A percentile compares a stretch with the other conserved stretches of the same genome.
Conservation (phyloP, 495 filamentous ascomycete genomes). For the Tirmania nivea region DNA sequence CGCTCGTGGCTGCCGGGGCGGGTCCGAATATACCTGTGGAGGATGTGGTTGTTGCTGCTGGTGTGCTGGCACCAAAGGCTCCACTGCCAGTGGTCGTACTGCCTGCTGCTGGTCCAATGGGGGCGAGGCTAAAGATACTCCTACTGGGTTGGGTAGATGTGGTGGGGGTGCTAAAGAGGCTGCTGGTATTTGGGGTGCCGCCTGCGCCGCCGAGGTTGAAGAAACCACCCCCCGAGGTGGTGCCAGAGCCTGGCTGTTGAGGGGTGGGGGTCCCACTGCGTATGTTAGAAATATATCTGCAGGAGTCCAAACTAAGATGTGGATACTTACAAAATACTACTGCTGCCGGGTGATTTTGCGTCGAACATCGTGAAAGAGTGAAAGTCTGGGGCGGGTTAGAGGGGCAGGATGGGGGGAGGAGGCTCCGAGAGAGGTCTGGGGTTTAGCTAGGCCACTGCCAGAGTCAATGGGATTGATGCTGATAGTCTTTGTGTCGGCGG, state of each 20-base stretch:
- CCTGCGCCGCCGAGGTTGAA: slow-evolving; percentile 1
- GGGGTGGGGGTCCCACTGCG: not conserved
- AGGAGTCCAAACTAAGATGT: too few relatives aligned
- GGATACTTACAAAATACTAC: too few relatives aligned
- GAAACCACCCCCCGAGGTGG: not conserved
- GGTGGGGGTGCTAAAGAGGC: slow-evolving; percentile 1
- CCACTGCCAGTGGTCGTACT: too few relatives aligned
- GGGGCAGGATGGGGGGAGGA: too few relatives aligned
- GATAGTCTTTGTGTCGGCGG: too few relatives aligned
- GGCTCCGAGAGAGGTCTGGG: too few relatives aligned
- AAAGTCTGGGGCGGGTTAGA: too few relatives aligned
- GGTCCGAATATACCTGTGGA: slow-evolving; percentile 9
- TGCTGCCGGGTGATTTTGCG: too few relatives aligned
- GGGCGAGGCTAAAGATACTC: not conserved
- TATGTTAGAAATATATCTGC: too few relatives aligned
- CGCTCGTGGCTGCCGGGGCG: not conserved
- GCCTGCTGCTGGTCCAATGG: not conserved
- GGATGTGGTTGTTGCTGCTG: not conserved
- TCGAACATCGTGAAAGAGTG: too few relatives aligned
- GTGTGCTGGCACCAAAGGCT: not conserved
- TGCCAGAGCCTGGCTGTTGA: not conserved
- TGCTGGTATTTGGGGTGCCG: slow-evolving; percentile 1
- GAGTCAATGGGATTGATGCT: too few relatives aligned
- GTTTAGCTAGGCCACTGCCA: too few relatives aligned
- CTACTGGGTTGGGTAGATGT: not conserved